Base-by-base conservation (phyloP, 768 basidiomycete species). In the Leccinum boreale region DNA sequence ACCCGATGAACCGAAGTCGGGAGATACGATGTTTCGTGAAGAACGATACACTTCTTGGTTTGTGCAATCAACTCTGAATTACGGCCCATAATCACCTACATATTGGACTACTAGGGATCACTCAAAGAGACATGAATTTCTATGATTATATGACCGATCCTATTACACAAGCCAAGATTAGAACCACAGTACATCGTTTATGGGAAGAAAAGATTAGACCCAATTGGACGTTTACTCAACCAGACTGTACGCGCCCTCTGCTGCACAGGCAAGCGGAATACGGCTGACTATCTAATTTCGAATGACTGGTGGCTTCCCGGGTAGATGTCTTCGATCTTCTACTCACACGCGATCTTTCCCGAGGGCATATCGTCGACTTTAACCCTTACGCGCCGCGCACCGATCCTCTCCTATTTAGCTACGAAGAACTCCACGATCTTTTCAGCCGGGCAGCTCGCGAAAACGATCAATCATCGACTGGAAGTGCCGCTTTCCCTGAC, bases 21-120 rank as follows among this genome's bases (percentile, higher is more conserved):
- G 95, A 98, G 72, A 73, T 97, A 52, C 79, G 96, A 19, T 96
- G 95, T 76, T 98, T 98, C 67, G 92, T 98, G 8, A 79, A 92
- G 29, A 75, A 85, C 10, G 80, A 86, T 54, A 71, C 63, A 1
- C 75, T 98, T 6, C 64, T 97, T 21, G 96, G 95, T 94, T 49
- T 39, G 65, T 67, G 12, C 31, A 36, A 9, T 55, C 21, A 6
- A 23, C 10, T 56, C 6, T 17, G 14, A 53, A 9, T 48, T 2
- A 0, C 7, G 31, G 8, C 9, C 46, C 15, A 6, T 48, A 19
- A n/a, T 59, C 11, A 44, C 26, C 29, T 17, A 61, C 24, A 4
- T 46, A 21, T 45, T 11, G 5, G 36, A 29, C 52, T 21, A 17
- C 6, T 65, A 96, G 93, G 84, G 17, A 86, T 96, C 26, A 86